A percentile compares a stretch with the other conserved stretches of the same genome.
These are phyloP conservation scores for Coprinopsis sp. DNA, from an alignment of 768 basidiomycete genomes.

Conservation along the genomic window DNA sequence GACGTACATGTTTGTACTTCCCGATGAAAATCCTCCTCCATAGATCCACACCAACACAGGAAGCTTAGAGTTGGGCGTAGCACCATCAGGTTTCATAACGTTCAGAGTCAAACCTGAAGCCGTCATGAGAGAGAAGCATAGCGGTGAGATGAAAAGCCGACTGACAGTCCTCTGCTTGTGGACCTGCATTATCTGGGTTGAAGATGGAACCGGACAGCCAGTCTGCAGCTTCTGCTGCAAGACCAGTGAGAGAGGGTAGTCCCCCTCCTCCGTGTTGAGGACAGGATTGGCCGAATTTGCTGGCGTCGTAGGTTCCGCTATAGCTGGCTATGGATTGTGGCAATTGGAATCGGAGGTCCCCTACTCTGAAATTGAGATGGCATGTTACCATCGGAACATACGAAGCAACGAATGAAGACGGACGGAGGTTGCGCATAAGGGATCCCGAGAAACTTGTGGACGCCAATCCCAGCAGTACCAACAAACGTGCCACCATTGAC, in stretches of 20 bases:
- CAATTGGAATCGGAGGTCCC: conserved; percentile 11
- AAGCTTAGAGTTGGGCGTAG: conserved; percentile 32
- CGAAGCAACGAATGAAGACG: no score
- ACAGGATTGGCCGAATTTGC: conserved; percentile 10
- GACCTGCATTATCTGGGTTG: conserved; percentile 3
- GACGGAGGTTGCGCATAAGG: conserved; percentile 14
- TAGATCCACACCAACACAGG: conserved; percentile 50
- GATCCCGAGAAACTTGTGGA: conserved; percentile 15
- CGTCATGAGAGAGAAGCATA: not conserved
- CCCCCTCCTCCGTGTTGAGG: conserved; percentile 9
- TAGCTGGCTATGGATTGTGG: conserved; percentile 9
- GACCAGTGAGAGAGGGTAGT: not conserved
- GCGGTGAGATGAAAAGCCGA: not conserved
- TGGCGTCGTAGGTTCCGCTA: conserved; percentile 11
- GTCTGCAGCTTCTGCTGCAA: not conserved
- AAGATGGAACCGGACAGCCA: conserved; percentile 4
- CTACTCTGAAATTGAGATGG: conserved; percentile 3
- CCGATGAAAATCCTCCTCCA: conserved; percentile 30
- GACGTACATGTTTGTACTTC: conserved; percentile 19
- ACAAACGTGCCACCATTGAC: conserved; percentile 33
- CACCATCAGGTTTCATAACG: conserved; percentile 35
- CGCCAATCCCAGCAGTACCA: not conserved
- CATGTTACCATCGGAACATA: not conserved
- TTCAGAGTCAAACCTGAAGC: conserved; percentile 40
- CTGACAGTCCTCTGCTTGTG: conserved; percentile 24